A percentile compares a stretch with the other conserved stretches of the same genome.
Evolutionary conservation across 2,329 filamentous ascomycete species (phyloP).

Genomic region (Cordyceps cateniannulata): DNA sequence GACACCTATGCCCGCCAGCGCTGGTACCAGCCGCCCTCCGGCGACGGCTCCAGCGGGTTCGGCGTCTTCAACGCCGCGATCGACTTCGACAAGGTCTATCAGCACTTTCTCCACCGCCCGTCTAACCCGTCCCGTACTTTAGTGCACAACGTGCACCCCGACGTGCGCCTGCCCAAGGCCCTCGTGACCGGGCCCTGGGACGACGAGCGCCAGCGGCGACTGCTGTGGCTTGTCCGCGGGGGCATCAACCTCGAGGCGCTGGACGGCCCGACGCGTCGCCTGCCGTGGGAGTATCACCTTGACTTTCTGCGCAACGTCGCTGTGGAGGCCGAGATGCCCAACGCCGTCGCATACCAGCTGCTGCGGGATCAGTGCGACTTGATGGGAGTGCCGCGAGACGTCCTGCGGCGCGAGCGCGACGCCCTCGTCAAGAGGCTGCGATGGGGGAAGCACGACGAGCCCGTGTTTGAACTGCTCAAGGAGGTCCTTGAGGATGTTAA

Average conservation of each 20-base stretch:
- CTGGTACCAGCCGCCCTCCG: constrained; percentile 24
- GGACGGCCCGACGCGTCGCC: constrained; percentile 17
- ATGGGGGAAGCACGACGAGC: constrained; percentile 24
- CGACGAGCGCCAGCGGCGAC: constrained; percentile 30
- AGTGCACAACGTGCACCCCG: constrained; percentile 31
- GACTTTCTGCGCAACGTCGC: constrained; percentile 31
- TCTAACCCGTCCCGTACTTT: background rate
- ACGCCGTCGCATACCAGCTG: constrained; percentile 25
- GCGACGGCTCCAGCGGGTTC: constrained; percentile 16
- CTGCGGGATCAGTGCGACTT: constrained; percentile 24
- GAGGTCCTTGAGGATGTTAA: constrained; percentile 14
- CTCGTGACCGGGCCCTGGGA: constrained; percentile 38
- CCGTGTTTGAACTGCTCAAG: constrained; percentile 21
- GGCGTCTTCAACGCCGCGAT: constrained; percentile 24
- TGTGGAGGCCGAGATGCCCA: constrained; percentile 23
- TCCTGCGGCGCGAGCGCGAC: constrained; percentile 21
- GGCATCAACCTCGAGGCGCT: constrained; percentile 26
- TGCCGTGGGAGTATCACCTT: constrained; percentile 35
- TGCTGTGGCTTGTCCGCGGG: constrained; percentile 40
- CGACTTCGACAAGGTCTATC: background rate
- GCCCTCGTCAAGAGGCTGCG: constrained; percentile 23
- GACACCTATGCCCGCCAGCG: constrained; percentile 29
- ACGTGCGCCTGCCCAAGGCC: constrained; percentile 31
- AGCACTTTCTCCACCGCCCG: background rate
- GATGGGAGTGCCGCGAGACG: constrained; percentile 23